Evolutionary conservation across 2,329 filamentous ascomycete genomes (phyloP), one percentile per base, ranked within the genome.

Genomic region (Colletotrichum sansevieriae): DNA sequence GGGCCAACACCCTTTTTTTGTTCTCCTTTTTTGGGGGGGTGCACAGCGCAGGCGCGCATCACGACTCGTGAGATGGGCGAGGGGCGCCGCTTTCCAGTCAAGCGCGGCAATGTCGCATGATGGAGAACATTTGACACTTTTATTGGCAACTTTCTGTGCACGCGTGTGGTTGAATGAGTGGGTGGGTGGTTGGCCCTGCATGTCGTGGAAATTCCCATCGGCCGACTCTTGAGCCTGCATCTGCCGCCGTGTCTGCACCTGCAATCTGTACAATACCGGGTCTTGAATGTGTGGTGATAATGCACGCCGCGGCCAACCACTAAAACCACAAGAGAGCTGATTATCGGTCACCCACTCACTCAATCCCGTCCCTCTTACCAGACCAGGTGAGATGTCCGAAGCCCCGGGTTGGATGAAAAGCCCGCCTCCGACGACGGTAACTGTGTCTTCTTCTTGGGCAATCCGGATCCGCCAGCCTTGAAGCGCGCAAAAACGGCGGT

Each of bases 241-340:
- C 51, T 55, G 20, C 35, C n/a, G 39, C 55, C 55, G 55, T 58
- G 46, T 58, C 55, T 22, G 4, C 22, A 22, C 3, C 43, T 37
- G 43, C 56, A 59, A 59, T 47, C 43, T 59, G 56, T 44, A 47
- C 54, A 39, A 41, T 57, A 57, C 35, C 33, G 35, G 52, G 33
- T 20, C 33, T 33, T 15, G 49, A 13, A 35, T 18, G 52, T 29
- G 52, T n/a, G 52, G 33, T 55, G 52, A 29, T 52, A 33, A 52
- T 52, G 29, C 33, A 18, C 49, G 25, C 52, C 35, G 51, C 51
- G 35, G 25, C 37, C 25, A 25, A 37, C 15, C 33, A 41, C 35
- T 37, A 33, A 22, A 20, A 33, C 25, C 35, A 59, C 11, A 15
- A 11, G 13, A 39, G 11, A 39, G 37, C 49, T 52, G 15, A 12